Conservation (phyloP, 1,284 basidiomycete species). For the Sphaerobolus stellatus region DNA sequence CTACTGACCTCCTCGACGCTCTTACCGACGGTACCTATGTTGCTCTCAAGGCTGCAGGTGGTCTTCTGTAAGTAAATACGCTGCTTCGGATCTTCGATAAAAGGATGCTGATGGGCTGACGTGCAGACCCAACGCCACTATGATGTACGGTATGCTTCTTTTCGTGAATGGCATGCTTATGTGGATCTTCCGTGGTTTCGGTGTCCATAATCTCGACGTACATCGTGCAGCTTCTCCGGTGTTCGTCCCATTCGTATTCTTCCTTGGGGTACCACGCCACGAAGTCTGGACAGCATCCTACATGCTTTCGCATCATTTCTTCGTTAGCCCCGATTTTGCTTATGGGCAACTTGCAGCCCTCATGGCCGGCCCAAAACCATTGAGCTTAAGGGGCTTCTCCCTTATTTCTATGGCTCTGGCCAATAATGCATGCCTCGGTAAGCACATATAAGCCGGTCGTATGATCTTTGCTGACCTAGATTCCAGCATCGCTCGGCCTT, state of each 20-base stretch:
- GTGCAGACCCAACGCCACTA: constrained; percentile 4
- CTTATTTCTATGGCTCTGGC: too few relatives aligned
- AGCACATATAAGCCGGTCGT: too few relatives aligned
- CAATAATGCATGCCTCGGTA: too few relatives aligned
- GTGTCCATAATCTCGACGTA: constrained; percentile 4
- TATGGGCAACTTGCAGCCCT: not conserved
- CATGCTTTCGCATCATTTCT: not conserved
- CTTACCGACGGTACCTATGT: constrained; percentile 7
- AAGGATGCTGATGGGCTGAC: not conserved
- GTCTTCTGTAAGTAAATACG: constrained; percentile 1
- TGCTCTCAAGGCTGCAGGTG: constrained; percentile 5
- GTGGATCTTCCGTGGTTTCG: constrained; percentile 9
- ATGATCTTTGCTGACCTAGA: too few relatives aligned
- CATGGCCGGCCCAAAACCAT: too few relatives aligned
- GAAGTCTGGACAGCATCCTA: constrained; percentile 7
- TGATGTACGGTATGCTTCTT: not conserved
- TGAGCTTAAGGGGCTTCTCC: too few relatives aligned
- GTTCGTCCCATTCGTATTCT: constrained; percentile 3
- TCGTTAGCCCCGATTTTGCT: constrained; percentile 4
- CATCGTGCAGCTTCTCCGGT: not conserved
- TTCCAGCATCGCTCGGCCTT: constrained; percentile 1
- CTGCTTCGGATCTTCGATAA: not conserved
- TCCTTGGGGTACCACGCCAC: constrained; percentile 8
- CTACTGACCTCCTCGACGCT: constrained; percentile 3
- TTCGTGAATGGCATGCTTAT: constrained; percentile 7